phyloP scores from a whole-genome alignment of 257 asterid species.

The Nicotiana benthamiana region DNA sequence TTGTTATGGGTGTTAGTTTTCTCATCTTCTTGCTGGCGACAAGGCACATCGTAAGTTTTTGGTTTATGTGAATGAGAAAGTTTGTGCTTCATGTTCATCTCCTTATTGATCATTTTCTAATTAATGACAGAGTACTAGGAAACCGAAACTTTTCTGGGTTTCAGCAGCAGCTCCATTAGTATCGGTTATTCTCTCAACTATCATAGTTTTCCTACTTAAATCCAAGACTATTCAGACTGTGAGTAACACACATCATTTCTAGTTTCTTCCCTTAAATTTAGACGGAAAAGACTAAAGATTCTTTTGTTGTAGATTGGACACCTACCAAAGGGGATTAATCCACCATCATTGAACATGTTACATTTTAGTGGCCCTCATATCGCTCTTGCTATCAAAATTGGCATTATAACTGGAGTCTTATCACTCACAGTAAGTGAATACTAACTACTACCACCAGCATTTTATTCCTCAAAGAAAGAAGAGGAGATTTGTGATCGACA shows the following conservation, averaged over 20 bases:
- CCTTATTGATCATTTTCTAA: background rate
- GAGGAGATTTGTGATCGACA: background rate
- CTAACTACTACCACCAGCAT: background rate
- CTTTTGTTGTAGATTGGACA: slow-evolving; percentile 53
- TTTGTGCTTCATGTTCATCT: background rate
- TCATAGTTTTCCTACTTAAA: slow-evolving; percentile 48
- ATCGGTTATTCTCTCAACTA: slow-evolving; percentile 71
- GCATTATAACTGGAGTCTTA: slow-evolving; percentile 74
- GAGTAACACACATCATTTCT: slow-evolving; percentile 21
- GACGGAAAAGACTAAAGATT: background rate
- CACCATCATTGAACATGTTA: slow-evolving; percentile 72
- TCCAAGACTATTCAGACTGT: slow-evolving; percentile 53
- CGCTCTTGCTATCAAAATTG: slow-evolving; percentile 65
- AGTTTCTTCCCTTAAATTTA: background rate
- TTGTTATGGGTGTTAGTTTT: slow-evolving; percentile 59
- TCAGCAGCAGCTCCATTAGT: slow-evolving; percentile 82
- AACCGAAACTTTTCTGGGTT: slow-evolving; percentile 72
- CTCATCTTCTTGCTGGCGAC: slow-evolving; percentile 46
- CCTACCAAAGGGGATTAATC: slow-evolving; percentile 78
- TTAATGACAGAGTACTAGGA: slow-evolving; percentile 52
- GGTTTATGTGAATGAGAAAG: background rate
- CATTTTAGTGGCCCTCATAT: slow-evolving; percentile 49
- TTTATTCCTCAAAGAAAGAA: background rate
- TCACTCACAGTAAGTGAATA: slow-evolving; percentile 68
- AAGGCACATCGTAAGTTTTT: slow-evolving; percentile 56